Percentiles rank a stretch among this genome's conserved stretches.
Evolutionary conservation across 192 early-diverging fungal species (phyloP).

Genomic region (Linnemannia zychae): DNA sequence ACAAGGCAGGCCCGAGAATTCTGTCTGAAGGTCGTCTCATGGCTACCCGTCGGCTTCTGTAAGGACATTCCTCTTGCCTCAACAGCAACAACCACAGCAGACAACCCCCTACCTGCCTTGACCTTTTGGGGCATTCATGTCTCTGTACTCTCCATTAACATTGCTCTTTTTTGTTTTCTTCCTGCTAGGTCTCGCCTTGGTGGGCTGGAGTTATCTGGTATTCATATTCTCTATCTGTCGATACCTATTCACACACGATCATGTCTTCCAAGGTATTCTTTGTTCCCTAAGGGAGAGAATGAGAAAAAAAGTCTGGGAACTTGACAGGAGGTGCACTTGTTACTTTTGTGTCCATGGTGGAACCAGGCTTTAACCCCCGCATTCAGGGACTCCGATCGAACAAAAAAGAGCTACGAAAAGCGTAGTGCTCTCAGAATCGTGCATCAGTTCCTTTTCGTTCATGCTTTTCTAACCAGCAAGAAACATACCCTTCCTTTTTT

Average conservation of each 20-base stretch:
- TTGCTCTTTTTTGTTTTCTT: not conserved
- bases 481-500: not conserved
- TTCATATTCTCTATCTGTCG: slow-evolving; percentile 41
- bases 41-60: slow-evolving; percentile 48
- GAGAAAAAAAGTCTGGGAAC: not conserved
- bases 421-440: not conserved
- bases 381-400: slow-evolving; percentile 1
- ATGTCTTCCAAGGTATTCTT: slow-evolving; percentile 40
- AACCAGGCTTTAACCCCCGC: not conserved
- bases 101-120: not conserved
- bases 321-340: not conserved
- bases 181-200: slow-evolving; percentile 20
- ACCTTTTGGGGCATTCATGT: too few relatives aligned
- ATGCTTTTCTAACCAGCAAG: not conserved
- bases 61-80: not conserved
- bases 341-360: too few relatives aligned
- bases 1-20: slow-evolving; percentile 31
- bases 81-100: not conserved
- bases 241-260: slow-evolving; percentile 35
- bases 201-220: slow-evolving; percentile 43
- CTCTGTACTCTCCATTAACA: not conserved
- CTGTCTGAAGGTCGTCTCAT: slow-evolving; percentile 23
- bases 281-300: not conserved
- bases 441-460: not conserved
- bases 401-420: not conserved